Evolutionary conservation across 441 rosid species (phyloP).

Genomic region (Croton setiger): DNA sequence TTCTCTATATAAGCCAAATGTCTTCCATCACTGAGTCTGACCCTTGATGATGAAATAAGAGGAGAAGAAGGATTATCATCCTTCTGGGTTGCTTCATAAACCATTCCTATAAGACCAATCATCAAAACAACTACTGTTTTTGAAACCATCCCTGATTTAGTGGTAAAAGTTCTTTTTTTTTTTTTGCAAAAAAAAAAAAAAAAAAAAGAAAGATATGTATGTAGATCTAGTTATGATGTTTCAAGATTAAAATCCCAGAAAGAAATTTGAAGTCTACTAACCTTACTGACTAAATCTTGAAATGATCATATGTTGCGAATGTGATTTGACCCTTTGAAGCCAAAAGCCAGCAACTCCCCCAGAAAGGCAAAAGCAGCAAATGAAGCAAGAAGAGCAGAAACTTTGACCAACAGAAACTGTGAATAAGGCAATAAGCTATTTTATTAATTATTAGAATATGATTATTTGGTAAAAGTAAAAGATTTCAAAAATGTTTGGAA

Average conservation of each 20-base stretch:
- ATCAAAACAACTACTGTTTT: constrained; percentile 24
- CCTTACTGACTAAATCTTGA: constrained; percentile 17
- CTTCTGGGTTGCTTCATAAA: constrained; percentile 30
- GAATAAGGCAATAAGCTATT: no score
- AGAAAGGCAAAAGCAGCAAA: neutral
- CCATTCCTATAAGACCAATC: constrained; percentile 39
- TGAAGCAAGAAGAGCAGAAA: no score
- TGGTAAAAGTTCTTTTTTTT: no score
- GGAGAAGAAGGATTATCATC: constrained; percentile 24
- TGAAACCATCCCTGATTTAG: constrained; percentile 24
- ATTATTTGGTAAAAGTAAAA: neutral
- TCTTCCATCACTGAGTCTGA: constrained; percentile 77
- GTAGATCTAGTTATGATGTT: constrained; percentile 19
- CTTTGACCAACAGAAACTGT: constrained; percentile 6
- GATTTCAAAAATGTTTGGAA: neutral
- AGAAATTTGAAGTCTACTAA: neutral
- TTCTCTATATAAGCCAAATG: constrained; percentile 60
- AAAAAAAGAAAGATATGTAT: neutral
- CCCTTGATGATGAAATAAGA: constrained; percentile 38
- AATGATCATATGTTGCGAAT: constrained; percentile 3
- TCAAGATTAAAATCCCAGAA: constrained; percentile 12
- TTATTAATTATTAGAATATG: neutral
- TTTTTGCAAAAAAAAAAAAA: neutral
- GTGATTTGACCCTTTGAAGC: constrained; percentile 2
- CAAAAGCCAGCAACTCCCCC: neutral